Evolutionary conservation across 2,329 filamentous ascomycete genomes (phyloP), one percentile per base, ranked within the genome.

Genomic region (Xylaria polymorpha): DNA sequence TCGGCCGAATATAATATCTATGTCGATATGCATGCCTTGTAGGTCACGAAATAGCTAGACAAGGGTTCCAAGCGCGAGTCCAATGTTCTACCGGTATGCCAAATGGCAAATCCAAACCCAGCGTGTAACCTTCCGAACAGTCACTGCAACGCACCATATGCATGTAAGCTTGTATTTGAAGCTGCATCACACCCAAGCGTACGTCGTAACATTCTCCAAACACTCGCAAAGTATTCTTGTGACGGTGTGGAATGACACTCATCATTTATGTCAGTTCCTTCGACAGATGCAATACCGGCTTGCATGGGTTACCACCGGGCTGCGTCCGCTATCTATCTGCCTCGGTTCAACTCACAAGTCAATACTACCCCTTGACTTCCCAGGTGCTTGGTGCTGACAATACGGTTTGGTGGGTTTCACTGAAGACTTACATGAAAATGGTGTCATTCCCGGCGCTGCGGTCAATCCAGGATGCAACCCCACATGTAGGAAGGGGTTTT

Each of bases 81-180:
- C n/a, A 22, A 20, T 14, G 2, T 14, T 22, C 32, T 20, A n/a
- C n/a, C n/a, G n/a, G n/a, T n/a, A 18, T 20, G 32, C 51, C 14
- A 29, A 22, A 29, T 18, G 14, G 32, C 44, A 44, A 35, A 56
- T 5, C 10, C 48, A 35, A 55, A n/a, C 20, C 15, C 8, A 32
- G 39, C 15, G 25, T 41, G 44, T 15, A 63, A 32, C 46, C 37
- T 37, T 39, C 41, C 22, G 46, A n/a, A 29, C 10, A 66, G 35
- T 22, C 63, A 37, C 43, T 60, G 64, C 59, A 64, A 48, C 50
- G 14, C 43, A 50, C 25, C n/a, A 37, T n/a, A 64, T 70, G 64
- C 61, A 64, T 25, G 51, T 18, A 59, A 70, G 46, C 64, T 57
- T 57, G 39, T 32, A 25, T 32, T 53, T 12, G 10, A 55, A 35